Conservation (phyloP, 805 yeast genomes). For the Ogataea saltuana region DNA sequence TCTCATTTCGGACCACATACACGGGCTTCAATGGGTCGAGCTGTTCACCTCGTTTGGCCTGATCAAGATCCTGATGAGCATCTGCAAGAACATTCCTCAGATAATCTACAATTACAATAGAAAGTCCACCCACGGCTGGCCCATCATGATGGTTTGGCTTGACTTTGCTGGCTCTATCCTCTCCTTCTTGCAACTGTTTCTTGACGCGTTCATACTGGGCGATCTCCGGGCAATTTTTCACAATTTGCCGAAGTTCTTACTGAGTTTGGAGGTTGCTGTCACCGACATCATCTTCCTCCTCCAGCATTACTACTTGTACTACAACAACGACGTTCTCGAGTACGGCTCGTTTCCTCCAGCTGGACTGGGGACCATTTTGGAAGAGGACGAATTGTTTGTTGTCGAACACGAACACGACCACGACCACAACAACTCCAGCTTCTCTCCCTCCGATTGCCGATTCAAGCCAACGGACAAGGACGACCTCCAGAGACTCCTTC, state of each 20-base stretch:
- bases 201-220: conserved; percentile 32
- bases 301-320: conserved; percentile 37
- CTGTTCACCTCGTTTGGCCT: conserved; percentile 36
- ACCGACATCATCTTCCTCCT: conserved; percentile 34
- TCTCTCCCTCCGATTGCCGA: conserved; percentile 10
- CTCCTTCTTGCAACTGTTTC: conserved; percentile 32
- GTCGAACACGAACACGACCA: conserved; percentile 37
- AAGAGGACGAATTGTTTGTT: conserved; percentile 35
- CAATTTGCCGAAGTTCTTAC: conserved; percentile 36
- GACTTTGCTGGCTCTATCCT: conserved; percentile 34
- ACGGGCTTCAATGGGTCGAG: conserved; percentile 34
- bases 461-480: conserved; percentile 24
- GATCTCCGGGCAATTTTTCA: conserved; percentile 29
- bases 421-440: conserved; percentile 24
- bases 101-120: conserved; percentile 35
- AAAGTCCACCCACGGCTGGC: conserved; percentile 42
- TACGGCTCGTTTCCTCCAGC: conserved; percentile 25
- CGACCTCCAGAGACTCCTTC: conserved; percentile 30
- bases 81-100: conserved; percentile 40
- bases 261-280: conserved; percentile 34
- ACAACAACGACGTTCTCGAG: conserved; percentile 23
- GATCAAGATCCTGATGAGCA: conserved; percentile 36
- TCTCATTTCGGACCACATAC: conserved; percentile 19
- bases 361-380: conserved; percentile 25
- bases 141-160: conserved; percentile 37